Evolutionary conservation across 129 eudicot genomes (phyloP), one percentile per base, ranked within the genome.

Genomic region (Heracleum sosnowskyi): DNA sequence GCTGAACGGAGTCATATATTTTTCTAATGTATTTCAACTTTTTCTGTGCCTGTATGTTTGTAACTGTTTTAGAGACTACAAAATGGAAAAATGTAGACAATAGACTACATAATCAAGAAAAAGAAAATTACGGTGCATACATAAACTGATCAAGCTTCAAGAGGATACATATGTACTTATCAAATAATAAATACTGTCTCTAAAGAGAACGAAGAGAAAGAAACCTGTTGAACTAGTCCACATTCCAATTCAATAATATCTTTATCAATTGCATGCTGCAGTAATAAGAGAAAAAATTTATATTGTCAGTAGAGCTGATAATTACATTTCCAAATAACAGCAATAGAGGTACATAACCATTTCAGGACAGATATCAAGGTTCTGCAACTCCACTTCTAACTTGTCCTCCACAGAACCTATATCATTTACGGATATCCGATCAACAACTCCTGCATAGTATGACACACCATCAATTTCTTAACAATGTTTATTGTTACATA

Each of bases 401-500:
- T 62, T 33, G 17, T 76, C 70, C 12, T 76, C 79, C 34, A 53
- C 15, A 20, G 79, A 70, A 70, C 28, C 29, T 11, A 20, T 5
- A 35, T 37, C 74, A 70, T 28, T 37, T 6, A 24, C 34, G 5
- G 42, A 39, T 20, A 24, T 39, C 75, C 0, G 20, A 40, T 34
- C 20, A 11, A 39, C 76, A 72, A 41, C 13, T 72, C 34, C 20
- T 8, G 33, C 49, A 72, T 72, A 37, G 75, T 46, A 74, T 6
- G 78, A 46, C 40, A 75, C 7, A 17, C 64, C 78, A 75, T 75
- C 78, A 75, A 46, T 60, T 26, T 29, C 78, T 75, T 75, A 60
- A 60, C 64, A 75, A 17, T 6, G 78, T 75, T 75, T 63, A 75
- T 29, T 75, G 78, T 75, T 45, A 45, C 63, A 75, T 29, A 75